Evolutionary conservation across 1,284 basidiomycete species (phyloP).

Genomic region (Jaminaea rosea): DNA sequence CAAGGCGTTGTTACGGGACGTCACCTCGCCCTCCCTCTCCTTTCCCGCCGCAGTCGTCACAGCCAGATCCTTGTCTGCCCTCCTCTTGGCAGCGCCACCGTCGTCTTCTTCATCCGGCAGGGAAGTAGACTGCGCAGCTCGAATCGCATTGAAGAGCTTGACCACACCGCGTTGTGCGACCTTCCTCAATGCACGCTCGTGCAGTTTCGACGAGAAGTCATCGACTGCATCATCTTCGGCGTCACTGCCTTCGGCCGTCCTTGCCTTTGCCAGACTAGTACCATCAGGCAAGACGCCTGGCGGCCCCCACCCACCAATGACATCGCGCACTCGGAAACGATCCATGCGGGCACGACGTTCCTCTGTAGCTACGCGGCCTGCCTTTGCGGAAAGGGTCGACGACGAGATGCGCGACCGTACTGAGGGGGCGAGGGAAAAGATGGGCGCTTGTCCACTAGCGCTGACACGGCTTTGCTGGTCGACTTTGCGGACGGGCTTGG

Average conservation of each 20-base stretch:
- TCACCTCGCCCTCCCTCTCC: neutral
- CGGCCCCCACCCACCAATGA: conserved; percentile 43
- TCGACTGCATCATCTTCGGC: conserved; percentile 12
- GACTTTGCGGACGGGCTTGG: no score
- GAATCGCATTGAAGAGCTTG: conserved; percentile 46
- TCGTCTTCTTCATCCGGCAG: conserved; percentile 32
- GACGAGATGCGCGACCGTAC: conserved; percentile 29
- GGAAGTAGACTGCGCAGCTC: conserved; percentile 39
- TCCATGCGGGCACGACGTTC: conserved; percentile 36
- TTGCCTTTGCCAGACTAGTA: neutral
- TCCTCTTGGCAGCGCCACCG: neutral
- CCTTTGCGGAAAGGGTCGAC: conserved; percentile 32
- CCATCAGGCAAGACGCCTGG: conserved; percentile 28
- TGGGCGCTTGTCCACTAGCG: conserved; percentile 17
- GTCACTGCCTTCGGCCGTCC: conserved; percentile 22
- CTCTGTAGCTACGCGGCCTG: conserved; percentile 34
- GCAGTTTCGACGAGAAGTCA: conserved; percentile 32
- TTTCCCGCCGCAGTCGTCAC: neutral
- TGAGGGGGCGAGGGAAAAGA: conserved; percentile 42
- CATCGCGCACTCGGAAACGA: conserved; percentile 36
- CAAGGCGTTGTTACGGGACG: conserved; percentile 1
- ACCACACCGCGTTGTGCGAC: conserved; percentile 45
- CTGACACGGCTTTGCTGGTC: no score
- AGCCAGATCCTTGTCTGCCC: neutral
- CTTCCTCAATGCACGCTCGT: conserved; percentile 39